These are phyloP conservation scores for Chamaenerion angustifolium DNA, from an alignment of 345 rosid genomes.

Conservation along the genomic window DNA sequence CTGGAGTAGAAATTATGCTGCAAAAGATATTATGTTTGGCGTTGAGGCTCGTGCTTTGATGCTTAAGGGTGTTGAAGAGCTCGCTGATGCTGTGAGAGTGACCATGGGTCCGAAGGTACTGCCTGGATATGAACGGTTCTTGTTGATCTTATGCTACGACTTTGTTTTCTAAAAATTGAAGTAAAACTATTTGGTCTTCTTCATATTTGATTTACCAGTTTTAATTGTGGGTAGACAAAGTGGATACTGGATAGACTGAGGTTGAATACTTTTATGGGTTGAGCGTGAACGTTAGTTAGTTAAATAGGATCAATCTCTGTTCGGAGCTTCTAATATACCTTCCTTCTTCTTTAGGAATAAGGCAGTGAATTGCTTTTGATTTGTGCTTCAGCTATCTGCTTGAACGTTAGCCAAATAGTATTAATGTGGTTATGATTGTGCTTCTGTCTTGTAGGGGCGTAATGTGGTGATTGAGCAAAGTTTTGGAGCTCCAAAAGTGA, in stretches of 20 bases:
- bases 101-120: constrained; percentile 98
- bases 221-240: too few relatives aligned
- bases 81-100: constrained; percentile 84
- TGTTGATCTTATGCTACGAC: too few relatives aligned
- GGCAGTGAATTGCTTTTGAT: background rate
- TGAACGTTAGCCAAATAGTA: background rate
- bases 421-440: background rate
- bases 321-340: too few relatives aligned
- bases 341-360: too few relatives aligned
- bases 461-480: constrained; percentile 94
- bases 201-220: too few relatives aligned
- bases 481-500: constrained; percentile 92
- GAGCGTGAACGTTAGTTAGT: too few relatives aligned
- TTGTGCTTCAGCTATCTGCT: background rate
- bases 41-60: constrained; percentile 83
- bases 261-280: too few relatives aligned
- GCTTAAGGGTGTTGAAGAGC: constrained; percentile 95
- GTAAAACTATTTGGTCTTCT: too few relatives aligned
- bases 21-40: constrained; percentile 76
- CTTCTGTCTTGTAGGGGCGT: constrained; percentile 43
- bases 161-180: too few relatives aligned
- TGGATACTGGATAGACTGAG: too few relatives aligned
- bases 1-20: constrained; percentile 78
- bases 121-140: too few relatives aligned
- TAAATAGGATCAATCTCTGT: too few relatives aligned